Conservation (phyloP, 306 rosid species). For the Cicer judaicum region DNA sequence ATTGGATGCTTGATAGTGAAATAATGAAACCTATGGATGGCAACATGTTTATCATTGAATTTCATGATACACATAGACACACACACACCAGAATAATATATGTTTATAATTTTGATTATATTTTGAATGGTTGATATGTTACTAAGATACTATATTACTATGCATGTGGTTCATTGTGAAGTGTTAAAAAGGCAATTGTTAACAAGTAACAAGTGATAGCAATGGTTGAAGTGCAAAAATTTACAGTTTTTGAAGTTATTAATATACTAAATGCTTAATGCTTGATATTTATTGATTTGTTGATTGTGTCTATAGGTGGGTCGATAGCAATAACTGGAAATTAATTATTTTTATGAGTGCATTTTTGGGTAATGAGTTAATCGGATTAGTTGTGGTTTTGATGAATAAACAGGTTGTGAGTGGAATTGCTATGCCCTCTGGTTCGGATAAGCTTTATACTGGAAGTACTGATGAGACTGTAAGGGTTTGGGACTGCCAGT, state of each 20-base stretch:
- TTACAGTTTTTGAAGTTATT: not conserved
- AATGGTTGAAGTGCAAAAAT: not conserved
- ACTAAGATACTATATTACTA: not conserved
- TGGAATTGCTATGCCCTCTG: constrained; percentile 89
- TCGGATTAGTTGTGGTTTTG: constrained; percentile 33
- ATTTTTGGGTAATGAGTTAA: constrained; percentile 32
- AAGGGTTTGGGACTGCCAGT: constrained; percentile 91
- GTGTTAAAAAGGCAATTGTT: not conserved
- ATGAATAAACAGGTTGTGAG: constrained; percentile 72
- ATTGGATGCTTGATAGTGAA: not conserved
- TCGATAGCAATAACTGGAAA: not conserved
- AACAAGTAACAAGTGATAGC: not conserved
- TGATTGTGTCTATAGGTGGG: not conserved
- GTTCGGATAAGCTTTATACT: constrained; percentile 90
- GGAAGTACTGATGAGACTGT: constrained; percentile 91
- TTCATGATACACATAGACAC: not conserved
- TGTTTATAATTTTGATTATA: not conserved
- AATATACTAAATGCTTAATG: not conserved
- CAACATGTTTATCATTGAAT: constrained; percentile 16
- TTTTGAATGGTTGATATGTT: not conserved
- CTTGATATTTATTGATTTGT: not conserved
- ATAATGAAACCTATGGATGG: not conserved
- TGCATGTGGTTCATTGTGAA: not conserved
- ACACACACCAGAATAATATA: too few species aligned
- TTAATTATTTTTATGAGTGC: constrained; percentile 1